These are phyloP conservation scores for Vitis hybrid DNA, from an alignment of 177 flowering plant genomes.

Conservation along the genomic window DNA sequence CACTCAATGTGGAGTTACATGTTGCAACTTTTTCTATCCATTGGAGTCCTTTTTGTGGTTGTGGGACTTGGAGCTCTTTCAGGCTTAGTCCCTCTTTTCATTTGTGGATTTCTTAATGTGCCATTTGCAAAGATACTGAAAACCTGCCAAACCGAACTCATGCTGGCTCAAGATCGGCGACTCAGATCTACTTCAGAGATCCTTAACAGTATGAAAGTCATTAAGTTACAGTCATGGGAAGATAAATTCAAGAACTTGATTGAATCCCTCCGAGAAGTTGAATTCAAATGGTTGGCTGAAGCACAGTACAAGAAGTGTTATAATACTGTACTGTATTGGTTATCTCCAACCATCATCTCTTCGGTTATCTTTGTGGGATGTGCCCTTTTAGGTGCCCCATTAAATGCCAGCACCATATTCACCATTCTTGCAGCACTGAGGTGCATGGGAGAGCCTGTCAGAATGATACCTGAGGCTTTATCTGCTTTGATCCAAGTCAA, in stretches of 20 bases:
- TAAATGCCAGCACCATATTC: constrained; percentile 74
- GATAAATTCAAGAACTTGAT: constrained; percentile 60
- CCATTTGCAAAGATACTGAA: constrained; percentile 68
- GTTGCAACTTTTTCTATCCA: constrained; percentile 53
- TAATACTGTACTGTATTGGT: constrained; percentile 63
- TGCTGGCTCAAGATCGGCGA: constrained; percentile 71
- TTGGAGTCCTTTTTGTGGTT: constrained; percentile 45
- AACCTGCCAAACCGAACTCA: constrained; percentile 52
- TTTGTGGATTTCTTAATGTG: constrained; percentile 59
- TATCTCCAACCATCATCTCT: constrained; percentile 70
- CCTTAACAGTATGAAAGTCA: constrained; percentile 78
- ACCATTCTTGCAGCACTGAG: constrained; percentile 68
- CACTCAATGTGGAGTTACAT: constrained; percentile 54
- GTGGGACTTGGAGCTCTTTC: constrained; percentile 72
- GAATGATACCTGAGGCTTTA: constrained; percentile 71
- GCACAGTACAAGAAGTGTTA: constrained; percentile 40
- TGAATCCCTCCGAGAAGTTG: constrained; percentile 47
- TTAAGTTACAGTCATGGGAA: constrained; percentile 92
- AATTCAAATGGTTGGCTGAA: constrained; percentile 63
- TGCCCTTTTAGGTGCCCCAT: constrained; percentile 41
- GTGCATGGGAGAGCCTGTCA: constrained; percentile 66
- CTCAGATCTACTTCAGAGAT: constrained; percentile 76
- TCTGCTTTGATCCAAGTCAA: constrained; percentile 69
- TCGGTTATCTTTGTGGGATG: constrained; percentile 67
- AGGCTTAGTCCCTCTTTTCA: constrained; percentile 56